These are phyloP conservation scores for Pythium utonaiense DNA, from an alignment of 352 stramenopile genomes.

Conservation along the genomic window DNA sequence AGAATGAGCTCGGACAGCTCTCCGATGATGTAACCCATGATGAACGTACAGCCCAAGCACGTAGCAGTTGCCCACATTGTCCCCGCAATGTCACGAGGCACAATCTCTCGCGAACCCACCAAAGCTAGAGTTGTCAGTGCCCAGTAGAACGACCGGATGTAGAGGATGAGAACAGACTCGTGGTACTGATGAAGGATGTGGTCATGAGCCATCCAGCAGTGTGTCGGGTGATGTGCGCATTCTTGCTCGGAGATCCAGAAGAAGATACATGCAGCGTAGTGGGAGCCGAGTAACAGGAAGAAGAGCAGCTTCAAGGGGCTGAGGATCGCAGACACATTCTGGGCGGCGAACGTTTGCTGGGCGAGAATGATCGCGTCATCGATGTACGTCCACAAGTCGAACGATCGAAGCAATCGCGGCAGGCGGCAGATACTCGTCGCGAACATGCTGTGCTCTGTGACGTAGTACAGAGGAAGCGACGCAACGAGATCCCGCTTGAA, in stretches of 20 bases:
- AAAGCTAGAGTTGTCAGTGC: slow-evolving; percentile 60
- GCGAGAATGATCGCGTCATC: slow-evolving; percentile 67
- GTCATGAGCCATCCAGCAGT: slow-evolving; percentile 63
- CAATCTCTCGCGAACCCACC: slow-evolving; percentile 54
- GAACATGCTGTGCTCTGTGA: slow-evolving; percentile 21
- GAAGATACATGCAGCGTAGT: slow-evolving; percentile 68
- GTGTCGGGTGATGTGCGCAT: slow-evolving; percentile 27
- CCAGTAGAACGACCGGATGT: slow-evolving; percentile 73
- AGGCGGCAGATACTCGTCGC: slow-evolving; percentile 42
- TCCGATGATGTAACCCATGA: slow-evolving; percentile 71
- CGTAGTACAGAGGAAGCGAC: slow-evolving; percentile 55
- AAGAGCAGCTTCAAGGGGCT: slow-evolving; percentile 68
- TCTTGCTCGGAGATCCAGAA: slow-evolving; percentile 65
- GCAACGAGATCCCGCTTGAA: slow-evolving; percentile 53
- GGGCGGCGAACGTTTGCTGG: slow-evolving; percentile 60
- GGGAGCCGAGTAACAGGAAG: slow-evolving; percentile 54
- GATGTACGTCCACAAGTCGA: slow-evolving; percentile 51
- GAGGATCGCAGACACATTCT: slow-evolving; percentile 66
- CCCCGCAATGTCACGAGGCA: slow-evolving; percentile 34
- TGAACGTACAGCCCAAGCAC: slow-evolving; percentile 66
- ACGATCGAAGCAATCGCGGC: slow-evolving; percentile 48
- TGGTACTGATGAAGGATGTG: slow-evolving; percentile 60
- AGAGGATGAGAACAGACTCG: slow-evolving; percentile 42
- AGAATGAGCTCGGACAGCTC: slow-evolving; percentile 75
- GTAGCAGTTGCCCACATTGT: slow-evolving; percentile 57